Evolutionary conservation across 192 early-diverging fungal genomes (phyloP), one percentile per base, ranked within the genome.

Genomic region (Geosiphon pyriformis): DNA sequence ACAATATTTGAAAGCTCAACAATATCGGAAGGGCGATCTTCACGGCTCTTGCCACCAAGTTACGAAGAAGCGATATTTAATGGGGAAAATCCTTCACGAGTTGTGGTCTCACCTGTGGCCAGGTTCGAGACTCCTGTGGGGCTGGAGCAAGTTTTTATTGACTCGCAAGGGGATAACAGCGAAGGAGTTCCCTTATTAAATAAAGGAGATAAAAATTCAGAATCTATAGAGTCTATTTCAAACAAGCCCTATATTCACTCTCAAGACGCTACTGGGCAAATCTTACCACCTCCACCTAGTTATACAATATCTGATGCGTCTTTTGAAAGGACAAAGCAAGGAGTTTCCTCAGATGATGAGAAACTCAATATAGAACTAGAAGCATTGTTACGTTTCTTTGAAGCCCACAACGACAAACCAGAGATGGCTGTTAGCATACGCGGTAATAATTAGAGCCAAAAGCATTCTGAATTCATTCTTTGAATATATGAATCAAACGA

Each of bases 391-490:
- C 46, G 74, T 32, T 75, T 72, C 59, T 68, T 75, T 68, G 66
- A 70, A 17, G 74, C 70, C 6, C 74, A 75, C n/a, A 75, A 75
- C 12, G 70, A 75, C 11, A 55, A 52, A 22, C 74, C 74, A 3
- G 53, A 56, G 15, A 75, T 75, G 74, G 70, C 70, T 61, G 47
- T 75, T 46, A 47, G 68, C 25, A 68, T 75, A 69, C 74, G 3
- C 65, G 74, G 70, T 49, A 59, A 23, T 18, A 15, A 29, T 42
- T 10, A 10, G 15, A 42, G 15, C 6, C 15, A 10, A 42, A 15
- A 42, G 6, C 10, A 34, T 32, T 54, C 29, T 60, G 32, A 47
- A 48, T 17, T 47, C 4, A 47, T n/a, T n/a, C n/a, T n/a, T n/a
- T n/a, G n/a, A n/a, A n/a, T n/a, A n/a, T n/a, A n/a, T n/a, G n/a